These are phyloP conservation scores for Thermoascus crustaceus DNA, from an alignment of 2,329 filamentous ascomycete genomes.

Conservation along the genomic window DNA sequence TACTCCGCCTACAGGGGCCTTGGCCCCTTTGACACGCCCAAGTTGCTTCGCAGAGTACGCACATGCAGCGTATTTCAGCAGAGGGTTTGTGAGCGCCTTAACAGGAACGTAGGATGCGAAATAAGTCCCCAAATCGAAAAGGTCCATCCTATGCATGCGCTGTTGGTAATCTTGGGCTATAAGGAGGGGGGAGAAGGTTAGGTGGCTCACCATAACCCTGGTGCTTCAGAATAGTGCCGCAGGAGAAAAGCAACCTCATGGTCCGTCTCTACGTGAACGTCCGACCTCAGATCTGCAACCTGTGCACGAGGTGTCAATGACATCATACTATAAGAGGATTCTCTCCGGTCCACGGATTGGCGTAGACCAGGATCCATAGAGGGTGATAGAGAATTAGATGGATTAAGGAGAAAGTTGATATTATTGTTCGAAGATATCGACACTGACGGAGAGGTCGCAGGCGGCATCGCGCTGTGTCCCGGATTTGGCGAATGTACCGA, in stretches of 20 bases:
- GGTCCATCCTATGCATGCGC: slow-evolving; percentile 41
- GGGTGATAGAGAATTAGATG: slow-evolving; percentile 35
- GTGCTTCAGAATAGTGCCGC: slow-evolving; percentile 52
- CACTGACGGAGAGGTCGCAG: slow-evolving; percentile 35
- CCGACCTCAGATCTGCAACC: slow-evolving; percentile 15
- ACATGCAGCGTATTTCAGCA: slow-evolving; percentile 47
- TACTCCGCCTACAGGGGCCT: slow-evolving; percentile 43
- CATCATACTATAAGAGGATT: slow-evolving; percentile 22
- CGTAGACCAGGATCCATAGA: slow-evolving; percentile 37
- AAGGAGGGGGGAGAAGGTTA: too few species aligned
- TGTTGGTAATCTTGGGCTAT: too few species aligned
- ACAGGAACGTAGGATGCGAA: slow-evolving; percentile 54
- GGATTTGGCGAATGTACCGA: slow-evolving; percentile 27
- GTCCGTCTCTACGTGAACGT: slow-evolving; percentile 34
- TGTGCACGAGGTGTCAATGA: slow-evolving; percentile 15
- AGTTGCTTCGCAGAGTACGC: slow-evolving; percentile 56
- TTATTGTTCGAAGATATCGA: slow-evolving; percentile 40
- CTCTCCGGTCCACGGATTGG: slow-evolving; percentile 18
- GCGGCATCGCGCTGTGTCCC: slow-evolving; percentile 23
- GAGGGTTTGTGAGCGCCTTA: slow-evolving; percentile 43
- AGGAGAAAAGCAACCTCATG: slow-evolving; percentile 54
- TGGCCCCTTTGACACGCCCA: slow-evolving; percentile 45
- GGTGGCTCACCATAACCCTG: slow-evolving; percentile 47
- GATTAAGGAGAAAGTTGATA: slow-evolving; percentile 51
- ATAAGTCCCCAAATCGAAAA: slow-evolving; percentile 46